Base-by-base conservation (phyloP, 129 eudicot species). In the Scalesia atractyloides region DNA sequence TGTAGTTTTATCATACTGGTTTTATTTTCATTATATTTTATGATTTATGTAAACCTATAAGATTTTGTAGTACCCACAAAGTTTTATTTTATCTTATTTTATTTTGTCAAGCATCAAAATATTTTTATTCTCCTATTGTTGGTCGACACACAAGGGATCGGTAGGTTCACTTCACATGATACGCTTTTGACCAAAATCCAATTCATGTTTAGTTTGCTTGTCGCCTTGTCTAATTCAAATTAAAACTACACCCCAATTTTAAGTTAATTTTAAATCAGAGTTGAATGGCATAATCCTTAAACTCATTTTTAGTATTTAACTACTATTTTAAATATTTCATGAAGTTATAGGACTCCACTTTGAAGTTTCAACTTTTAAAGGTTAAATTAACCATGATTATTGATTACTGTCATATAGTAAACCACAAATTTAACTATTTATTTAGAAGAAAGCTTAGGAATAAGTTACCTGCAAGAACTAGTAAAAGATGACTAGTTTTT, bases 141-240 rank as follows among this genome's bases (percentile, higher is more conserved):
- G 62, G 62, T 18, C 62, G 62, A 56, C 62, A 56, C 15, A 56
- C 15, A 20, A 56, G 5, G 30, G 61, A 54, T 19, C 12, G 62
- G 62, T 19, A 20, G 62, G 62, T 56, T 56, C 62, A 9, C 62
- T 56, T 56, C 62, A 56, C 62, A 56, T 56, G 62, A 54, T 54
- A 9, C 30, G 15, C 30, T 54, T 54, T 54, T 54, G 61, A 54
- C 61, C 61, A 10, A 56, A 20, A 56, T 19, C 62, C 3, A 10
- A 18, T 56, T 56, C 33, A 0, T 56, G 22, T 20, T 19, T 56
- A 8, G 62, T 56, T 19, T 56, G 34, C 62, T 56, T 56, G 33
- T 56, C 33, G 22, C 15, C 62, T 56, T 56, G 33, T 56, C 33
- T 56, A 19, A 19, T 56, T 20, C 62, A 18, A 8, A 56, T 56